phyloP scores from a whole-genome alignment of 2,329 filamentous ascomycete genomes.

The Neopestalotiopsis sp. region DNA sequence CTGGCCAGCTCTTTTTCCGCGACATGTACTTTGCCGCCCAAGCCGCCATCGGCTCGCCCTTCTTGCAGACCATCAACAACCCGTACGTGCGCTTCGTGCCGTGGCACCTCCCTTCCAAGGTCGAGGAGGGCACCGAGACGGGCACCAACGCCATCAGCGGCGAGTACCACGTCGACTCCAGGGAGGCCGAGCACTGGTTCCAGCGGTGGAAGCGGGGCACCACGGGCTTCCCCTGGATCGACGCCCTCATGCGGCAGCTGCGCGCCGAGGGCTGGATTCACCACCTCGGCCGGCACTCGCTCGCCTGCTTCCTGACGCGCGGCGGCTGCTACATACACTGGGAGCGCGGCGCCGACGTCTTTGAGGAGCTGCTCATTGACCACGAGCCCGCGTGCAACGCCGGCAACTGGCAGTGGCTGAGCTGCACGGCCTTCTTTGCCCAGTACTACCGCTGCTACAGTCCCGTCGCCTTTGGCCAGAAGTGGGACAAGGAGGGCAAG shows the following conservation, averaged over 20 bases:
- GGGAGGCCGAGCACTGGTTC: constrained; percentile 69
- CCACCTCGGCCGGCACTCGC: constrained; percentile 77
- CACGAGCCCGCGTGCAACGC: constrained; percentile 77
- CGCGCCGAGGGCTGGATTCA: constrained; percentile 79
- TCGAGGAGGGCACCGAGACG: constrained; percentile 46
- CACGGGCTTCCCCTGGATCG: constrained; percentile 83
- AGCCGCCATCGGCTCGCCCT: constrained; percentile 67
- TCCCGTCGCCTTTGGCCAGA: constrained; percentile 74
- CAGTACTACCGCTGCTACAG: constrained; percentile 76
- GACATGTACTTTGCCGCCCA: constrained; percentile 87
- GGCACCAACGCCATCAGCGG: constrained; percentile 57
- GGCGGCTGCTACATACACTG: constrained; percentile 81
- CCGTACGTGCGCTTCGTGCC: constrained; percentile 74
- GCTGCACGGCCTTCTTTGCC: constrained; percentile 75
- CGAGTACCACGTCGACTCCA: constrained; percentile 67
- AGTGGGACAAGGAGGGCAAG: constrained; percentile 73
- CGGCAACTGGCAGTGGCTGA: constrained; percentile 82
- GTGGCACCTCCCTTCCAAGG: constrained; percentile 75
- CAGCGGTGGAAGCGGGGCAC: constrained; percentile 70
- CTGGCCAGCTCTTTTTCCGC: constrained; percentile 76
- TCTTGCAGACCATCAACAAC: constrained; percentile 71
- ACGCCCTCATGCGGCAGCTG: constrained; percentile 80
- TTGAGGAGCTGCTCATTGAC: constrained; percentile 77
- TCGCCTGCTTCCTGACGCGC: constrained; percentile 81
- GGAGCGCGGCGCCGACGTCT: constrained; percentile 80